Conservation (phyloP, 306 rosid species). For the Prosopis cineraria region DNA sequence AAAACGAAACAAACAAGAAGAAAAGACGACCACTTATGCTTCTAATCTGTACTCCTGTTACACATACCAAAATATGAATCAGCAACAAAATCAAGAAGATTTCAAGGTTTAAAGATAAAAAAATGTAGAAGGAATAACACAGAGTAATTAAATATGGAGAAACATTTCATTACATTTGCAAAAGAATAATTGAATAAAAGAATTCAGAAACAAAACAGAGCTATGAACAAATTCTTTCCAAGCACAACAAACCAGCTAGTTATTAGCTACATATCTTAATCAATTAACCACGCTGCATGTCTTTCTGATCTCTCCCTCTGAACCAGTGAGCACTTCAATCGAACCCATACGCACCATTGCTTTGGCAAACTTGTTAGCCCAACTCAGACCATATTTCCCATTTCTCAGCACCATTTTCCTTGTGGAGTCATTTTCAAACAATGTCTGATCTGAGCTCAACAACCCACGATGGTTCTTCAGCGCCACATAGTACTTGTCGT, state of each 20-base stretch:
- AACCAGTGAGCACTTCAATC: conserved; percentile 38
- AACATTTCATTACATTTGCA: background rate
- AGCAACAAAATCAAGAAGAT: too few relatives aligned
- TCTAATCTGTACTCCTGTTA: too few relatives aligned
- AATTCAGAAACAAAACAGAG: background rate
- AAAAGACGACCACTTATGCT: too few relatives aligned
- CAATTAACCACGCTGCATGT: conserved; percentile 28
- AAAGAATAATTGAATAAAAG: background rate
- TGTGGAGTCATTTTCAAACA: conserved; percentile 28
- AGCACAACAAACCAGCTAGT: background rate
- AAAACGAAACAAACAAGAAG: too few relatives aligned
- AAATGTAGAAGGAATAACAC: background rate
- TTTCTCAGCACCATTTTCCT: conserved; percentile 34
- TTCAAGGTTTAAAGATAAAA: background rate
- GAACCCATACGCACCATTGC: conserved; percentile 58
- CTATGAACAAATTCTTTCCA: background rate
- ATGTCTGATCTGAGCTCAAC: conserved; percentile 43
- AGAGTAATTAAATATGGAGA: background rate
- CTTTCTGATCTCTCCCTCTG: conserved; percentile 43
- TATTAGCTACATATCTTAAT: background rate
- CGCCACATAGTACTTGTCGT: conserved; percentile 35
- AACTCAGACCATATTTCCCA: conserved; percentile 21
- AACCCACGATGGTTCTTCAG: conserved; percentile 40
- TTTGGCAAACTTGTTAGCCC: conserved; percentile 41
- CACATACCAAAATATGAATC: too few relatives aligned